These are phyloP conservation scores for Cercospora beticola DNA, from an alignment of 2,329 filamentous ascomycete genomes.

Conservation along the genomic window DNA sequence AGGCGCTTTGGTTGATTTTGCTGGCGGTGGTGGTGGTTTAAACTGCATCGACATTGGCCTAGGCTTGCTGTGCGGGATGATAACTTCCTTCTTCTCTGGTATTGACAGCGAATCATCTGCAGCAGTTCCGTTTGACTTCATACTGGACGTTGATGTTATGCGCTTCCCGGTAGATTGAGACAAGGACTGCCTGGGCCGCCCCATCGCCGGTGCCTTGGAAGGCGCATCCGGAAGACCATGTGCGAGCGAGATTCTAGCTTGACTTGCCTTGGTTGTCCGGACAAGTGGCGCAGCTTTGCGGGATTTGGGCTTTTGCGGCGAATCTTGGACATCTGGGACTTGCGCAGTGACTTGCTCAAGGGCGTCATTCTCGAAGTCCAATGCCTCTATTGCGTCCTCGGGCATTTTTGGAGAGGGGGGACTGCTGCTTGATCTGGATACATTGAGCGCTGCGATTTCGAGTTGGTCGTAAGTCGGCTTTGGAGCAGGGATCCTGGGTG, in stretches of 20 bases:
- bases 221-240: conserved; percentile 30
- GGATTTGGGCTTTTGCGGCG: conserved; percentile 30
- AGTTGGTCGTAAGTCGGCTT: conserved; percentile 28
- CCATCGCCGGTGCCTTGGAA: conserved; percentile 21
- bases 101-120: not conserved
- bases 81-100: conserved; percentile 30
- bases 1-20: conserved; percentile 52
- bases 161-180: conserved; percentile 21
- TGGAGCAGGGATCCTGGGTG: conserved; percentile 15
- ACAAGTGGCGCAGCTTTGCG: conserved; percentile 32
- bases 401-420: conserved; percentile 15
- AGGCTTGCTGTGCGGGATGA: conserved; percentile 44
- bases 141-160: conserved; percentile 24
- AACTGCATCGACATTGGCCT: conserved; percentile 51
- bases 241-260: conserved; percentile 35
- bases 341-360: conserved; percentile 46
- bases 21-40: conserved; percentile 47
- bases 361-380: conserved; percentile 54
- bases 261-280: conserved; percentile 35
- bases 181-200: conserved; percentile 22
- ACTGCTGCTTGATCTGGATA: conserved; percentile 4
- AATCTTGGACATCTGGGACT: conserved; percentile 36
- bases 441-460: conserved; percentile 29
- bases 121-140: conserved; percentile 7
- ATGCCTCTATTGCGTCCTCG: conserved; percentile 51